These are phyloP conservation scores for Tetradesmus lagerheimii DNA, from an alignment of 139 green algal species.

Conservation along the genomic window DNA sequence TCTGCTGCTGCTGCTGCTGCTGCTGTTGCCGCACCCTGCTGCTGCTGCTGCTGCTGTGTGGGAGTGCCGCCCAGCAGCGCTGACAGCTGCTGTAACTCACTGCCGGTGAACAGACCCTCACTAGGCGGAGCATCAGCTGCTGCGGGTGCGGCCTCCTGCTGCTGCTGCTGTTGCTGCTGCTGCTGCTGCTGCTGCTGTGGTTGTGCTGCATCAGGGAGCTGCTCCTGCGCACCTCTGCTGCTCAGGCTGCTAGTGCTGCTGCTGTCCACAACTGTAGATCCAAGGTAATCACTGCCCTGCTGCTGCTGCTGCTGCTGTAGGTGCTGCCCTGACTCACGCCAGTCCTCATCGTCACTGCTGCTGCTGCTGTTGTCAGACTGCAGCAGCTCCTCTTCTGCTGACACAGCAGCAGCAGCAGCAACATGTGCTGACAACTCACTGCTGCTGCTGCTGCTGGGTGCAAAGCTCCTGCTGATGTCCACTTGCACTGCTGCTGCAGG, in stretches of 20 bases:
- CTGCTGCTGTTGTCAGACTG: background rate
- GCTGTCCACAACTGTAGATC: background rate
- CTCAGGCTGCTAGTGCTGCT: background rate
- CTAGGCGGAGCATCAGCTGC: background rate
- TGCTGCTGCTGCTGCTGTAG: background rate
- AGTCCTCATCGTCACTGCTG: background rate
- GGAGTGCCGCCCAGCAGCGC: background rate
- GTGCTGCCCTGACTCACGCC: background rate
- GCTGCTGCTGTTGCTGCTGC: constrained; percentile 21
- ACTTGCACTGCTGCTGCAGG: background rate
- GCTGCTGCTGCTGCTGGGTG: background rate
- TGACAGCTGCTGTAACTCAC: background rate
- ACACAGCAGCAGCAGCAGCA: background rate
- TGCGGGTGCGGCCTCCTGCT: background rate
- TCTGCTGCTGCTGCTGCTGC: constrained; percentile 34
- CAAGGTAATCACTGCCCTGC: background rate
- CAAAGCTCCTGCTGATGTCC: constrained; percentile 8
- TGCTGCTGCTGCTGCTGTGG: background rate
- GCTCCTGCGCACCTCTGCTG: background rate
- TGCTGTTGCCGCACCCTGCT: background rate
- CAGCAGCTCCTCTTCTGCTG: background rate
- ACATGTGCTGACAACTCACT: background rate
- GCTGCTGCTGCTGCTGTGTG: background rate
- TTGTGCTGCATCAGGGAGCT: background rate
- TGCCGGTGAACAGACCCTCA: background rate